These are phyloP conservation scores for Earliella scabrosa DNA, from an alignment of 1,284 basidiomycete genomes.

Conservation along the genomic window DNA sequence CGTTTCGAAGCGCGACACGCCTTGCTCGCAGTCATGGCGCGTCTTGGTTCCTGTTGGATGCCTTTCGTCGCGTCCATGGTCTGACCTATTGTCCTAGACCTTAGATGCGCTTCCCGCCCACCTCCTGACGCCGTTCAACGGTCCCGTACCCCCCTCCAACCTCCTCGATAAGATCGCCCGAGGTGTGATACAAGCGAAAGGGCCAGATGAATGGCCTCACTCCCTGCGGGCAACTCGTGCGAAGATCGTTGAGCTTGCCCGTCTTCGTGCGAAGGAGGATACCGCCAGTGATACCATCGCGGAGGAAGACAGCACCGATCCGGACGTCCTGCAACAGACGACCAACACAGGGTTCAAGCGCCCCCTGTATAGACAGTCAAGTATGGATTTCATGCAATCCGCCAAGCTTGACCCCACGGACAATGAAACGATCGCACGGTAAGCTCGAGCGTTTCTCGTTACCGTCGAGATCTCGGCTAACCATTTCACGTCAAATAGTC, in stretches of 20 bases:
- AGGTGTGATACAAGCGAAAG: constrained; percentile 71
- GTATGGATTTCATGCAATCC: constrained; percentile 79
- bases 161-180: constrained; percentile 83
- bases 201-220: constrained; percentile 76
- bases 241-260: constrained; percentile 77
- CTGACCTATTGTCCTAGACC: constrained; percentile 50
- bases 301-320: constrained; percentile 41
- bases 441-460: constrained; percentile 32
- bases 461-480: constrained; percentile 19
- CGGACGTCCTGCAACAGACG: constrained; percentile 44
- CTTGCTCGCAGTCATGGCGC: background rate
- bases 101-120: constrained; percentile 82
- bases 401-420: constrained; percentile 50
- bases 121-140: constrained; percentile 80
- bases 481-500: constrained; percentile 40
- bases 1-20: constrained; percentile 4
- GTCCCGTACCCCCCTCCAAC: constrained; percentile 78
- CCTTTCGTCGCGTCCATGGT: constrained; percentile 6
- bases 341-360: constrained; percentile 51
- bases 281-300: constrained; percentile 40
- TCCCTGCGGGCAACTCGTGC: constrained; percentile 77
- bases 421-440: constrained; percentile 66
- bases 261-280: constrained; percentile 60
- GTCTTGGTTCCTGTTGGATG: constrained; percentile 1
- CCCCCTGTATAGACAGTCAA: constrained; percentile 76